Percentiles rank a stretch among this genome's conserved stretches.
Conservation (phyloP, 345 rosid species). For the Acer saccharum region DNA sequence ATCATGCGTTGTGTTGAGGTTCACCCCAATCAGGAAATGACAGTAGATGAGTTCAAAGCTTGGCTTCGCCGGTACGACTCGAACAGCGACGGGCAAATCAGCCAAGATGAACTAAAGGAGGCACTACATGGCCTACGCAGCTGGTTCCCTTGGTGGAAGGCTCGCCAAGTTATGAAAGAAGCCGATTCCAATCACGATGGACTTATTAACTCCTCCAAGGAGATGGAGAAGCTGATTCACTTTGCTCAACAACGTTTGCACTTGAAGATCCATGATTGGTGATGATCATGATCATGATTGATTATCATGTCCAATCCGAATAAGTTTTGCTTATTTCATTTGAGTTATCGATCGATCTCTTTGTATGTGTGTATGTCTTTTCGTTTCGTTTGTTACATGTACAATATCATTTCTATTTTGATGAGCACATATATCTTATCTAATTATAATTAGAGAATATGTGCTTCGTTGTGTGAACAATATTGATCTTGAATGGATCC, state of each 20-base stretch:
- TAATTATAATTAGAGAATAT: too few species aligned
- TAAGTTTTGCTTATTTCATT: constrained; percentile 8
- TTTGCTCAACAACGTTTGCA: constrained; percentile 31
- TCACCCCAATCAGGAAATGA: constrained; percentile 31
- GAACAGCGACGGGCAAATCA: constrained; percentile 26
- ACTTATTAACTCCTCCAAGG: constrained; percentile 25
- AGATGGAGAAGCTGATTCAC: constrained; percentile 29
- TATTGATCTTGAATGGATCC: too few species aligned
- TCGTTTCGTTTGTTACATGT: not conserved
- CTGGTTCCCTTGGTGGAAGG: constrained; percentile 40
- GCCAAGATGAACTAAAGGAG: constrained; percentile 30
- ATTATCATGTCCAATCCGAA: not conserved
- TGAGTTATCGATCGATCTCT: not conserved
- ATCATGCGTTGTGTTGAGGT: constrained; percentile 23
- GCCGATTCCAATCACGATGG: constrained; percentile 29
- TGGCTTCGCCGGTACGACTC: constrained; percentile 28
- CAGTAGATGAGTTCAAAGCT: constrained; percentile 35
- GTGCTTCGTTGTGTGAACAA: too few species aligned
- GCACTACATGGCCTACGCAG: constrained; percentile 26
- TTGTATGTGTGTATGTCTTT: not conserved
- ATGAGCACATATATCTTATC: too few species aligned
- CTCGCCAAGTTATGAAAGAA: constrained; percentile 35
- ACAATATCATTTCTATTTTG: too few species aligned
- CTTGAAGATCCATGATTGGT: constrained; percentile 28
- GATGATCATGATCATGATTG: not conserved